These are phyloP conservation scores for Cystobasidium slooffiae DNA, from an alignment of 1,284 basidiomycete genomes.

Conservation along the genomic window DNA sequence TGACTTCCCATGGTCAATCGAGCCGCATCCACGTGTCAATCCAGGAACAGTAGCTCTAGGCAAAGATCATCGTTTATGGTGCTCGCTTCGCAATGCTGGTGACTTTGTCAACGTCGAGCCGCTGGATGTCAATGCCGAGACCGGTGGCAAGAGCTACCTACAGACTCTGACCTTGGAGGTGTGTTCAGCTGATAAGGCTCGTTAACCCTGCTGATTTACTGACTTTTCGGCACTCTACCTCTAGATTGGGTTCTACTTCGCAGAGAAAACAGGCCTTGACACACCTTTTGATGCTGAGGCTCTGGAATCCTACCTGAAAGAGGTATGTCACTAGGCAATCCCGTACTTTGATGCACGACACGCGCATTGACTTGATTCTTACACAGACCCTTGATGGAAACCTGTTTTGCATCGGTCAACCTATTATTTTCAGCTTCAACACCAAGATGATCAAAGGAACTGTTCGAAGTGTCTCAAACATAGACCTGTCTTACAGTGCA, in stretches of 20 bases:
- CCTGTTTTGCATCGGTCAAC: conserved; percentile 66
- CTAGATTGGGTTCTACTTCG: conserved; percentile 68
- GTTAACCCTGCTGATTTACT: too few relatives aligned
- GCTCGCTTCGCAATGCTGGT: conserved; percentile 69
- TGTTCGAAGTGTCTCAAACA: conserved; percentile 69
- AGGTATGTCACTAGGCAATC: conserved; percentile 5
- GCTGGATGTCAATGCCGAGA: conserved; percentile 63
- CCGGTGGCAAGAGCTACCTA: conserved; percentile 71
- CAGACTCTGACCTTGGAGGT: conserved; percentile 75
- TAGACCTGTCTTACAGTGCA: conserved; percentile 66
- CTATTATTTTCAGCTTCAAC: conserved; percentile 87
- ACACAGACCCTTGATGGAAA: conserved; percentile 68
- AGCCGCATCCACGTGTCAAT: conserved; percentile 50
- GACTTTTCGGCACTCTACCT: neutral
- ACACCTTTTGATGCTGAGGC: conserved; percentile 38
- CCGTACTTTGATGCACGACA: neutral
- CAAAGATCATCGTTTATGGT: conserved; percentile 76
- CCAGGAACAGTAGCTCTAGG: conserved; percentile 60
- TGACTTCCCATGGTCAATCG: conserved; percentile 30
- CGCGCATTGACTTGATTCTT: neutral
- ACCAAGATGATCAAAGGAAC: conserved; percentile 79
- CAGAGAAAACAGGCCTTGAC: conserved; percentile 57
- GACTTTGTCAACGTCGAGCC: conserved; percentile 74
- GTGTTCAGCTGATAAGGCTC: conserved; percentile 37
- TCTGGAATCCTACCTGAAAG: conserved; percentile 24